phyloP scores from a whole-genome alignment of 2,329 filamentous ascomycete genomes.

The Sporothrix sp. region DNA sequence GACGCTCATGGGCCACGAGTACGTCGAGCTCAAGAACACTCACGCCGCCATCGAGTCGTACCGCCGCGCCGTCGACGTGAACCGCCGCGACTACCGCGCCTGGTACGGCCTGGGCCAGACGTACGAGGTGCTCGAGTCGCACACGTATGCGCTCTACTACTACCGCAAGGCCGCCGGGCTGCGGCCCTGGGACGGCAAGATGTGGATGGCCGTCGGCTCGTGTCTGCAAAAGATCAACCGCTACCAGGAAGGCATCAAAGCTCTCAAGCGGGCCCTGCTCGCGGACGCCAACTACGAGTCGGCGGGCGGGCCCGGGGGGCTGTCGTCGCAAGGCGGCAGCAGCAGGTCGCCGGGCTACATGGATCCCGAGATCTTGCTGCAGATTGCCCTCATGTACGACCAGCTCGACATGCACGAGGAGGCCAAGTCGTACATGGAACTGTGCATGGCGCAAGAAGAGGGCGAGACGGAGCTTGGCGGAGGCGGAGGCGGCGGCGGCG shows the following conservation, averaged over 20 bases:
- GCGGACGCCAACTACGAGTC: slow-evolving; percentile 76
- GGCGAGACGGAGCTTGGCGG: slow-evolving; percentile 36
- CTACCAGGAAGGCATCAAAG: slow-evolving; percentile 83
- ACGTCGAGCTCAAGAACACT: slow-evolving; percentile 96
- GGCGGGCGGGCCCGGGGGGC: slow-evolving; percentile 30
- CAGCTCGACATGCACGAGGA: slow-evolving; percentile 66
- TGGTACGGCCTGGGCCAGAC: slow-evolving; percentile 98
- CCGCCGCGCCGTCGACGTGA: slow-evolving; percentile 87
- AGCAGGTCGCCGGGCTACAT: slow-evolving; percentile 48
- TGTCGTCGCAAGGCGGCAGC: slow-evolving; percentile 40
- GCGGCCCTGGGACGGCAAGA: slow-evolving; percentile 92
- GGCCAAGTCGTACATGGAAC: slow-evolving; percentile 88
- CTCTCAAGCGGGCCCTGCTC: slow-evolving; percentile 81
- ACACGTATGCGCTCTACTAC: slow-evolving; percentile 94
- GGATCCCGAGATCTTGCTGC: slow-evolving; percentile 82
- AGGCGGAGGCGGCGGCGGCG: slow-evolving; percentile 8
- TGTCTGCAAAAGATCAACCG: slow-evolving; percentile 86
- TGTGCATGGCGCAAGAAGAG: slow-evolving; percentile 86
- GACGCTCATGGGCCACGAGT: slow-evolving; percentile 98
- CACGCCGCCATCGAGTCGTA: slow-evolving; percentile 97
- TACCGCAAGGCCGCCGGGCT: slow-evolving; percentile 91
- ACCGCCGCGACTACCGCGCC: slow-evolving; percentile 89
- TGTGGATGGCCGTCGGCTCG: slow-evolving; percentile 94
- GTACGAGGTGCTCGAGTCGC: slow-evolving; percentile 96
- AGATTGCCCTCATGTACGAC: slow-evolving; percentile 87